Evolutionary conservation across 306 rosid genomes (phyloP).

Genomic region (Ormosia semicastrata): DNA sequence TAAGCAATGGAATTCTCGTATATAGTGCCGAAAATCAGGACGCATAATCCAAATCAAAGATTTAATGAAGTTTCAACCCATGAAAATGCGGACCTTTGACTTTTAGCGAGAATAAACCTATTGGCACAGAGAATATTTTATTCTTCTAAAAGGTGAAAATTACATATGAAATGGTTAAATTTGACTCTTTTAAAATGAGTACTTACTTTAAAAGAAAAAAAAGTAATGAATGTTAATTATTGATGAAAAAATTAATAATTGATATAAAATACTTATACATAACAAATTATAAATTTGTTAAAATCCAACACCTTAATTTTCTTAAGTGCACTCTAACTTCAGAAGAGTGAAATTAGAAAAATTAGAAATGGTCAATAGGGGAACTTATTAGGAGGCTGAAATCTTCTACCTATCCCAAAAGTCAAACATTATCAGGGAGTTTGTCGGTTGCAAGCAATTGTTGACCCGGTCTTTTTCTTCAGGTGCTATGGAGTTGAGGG

Average conservation of each 20-base stretch:
- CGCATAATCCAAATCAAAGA: slow-evolving; percentile 2
- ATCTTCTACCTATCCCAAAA: slow-evolving; percentile 3
- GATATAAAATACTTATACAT: no score
- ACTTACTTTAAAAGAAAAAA: no score
- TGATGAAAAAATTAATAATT: no score
- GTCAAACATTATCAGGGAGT: slow-evolving; percentile 6
- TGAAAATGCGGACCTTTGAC: not conserved
- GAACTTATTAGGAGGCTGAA: slow-evolving; percentile 2
- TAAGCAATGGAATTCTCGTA: not conserved
- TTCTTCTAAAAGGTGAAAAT: not conserved
- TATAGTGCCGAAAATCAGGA: slow-evolving; percentile 19
- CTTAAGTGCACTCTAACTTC: not conserved
- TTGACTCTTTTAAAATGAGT: no score
- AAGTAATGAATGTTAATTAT: no score
- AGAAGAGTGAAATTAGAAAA: not conserved
- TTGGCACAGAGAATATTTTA: not conserved
- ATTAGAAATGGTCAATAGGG: slow-evolving; percentile 13
- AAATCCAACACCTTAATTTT: no score
- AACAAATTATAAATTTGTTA: no score
- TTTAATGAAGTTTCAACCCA: not conserved
- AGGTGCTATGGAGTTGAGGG: not conserved
- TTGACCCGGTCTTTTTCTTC: not conserved
- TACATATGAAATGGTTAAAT: not conserved
- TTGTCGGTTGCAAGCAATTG: not conserved
- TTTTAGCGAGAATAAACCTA: not conserved